These are phyloP conservation scores for Fusarium torreyae DNA, from an alignment of 2,329 filamentous ascomycete species.

Conservation along the genomic window DNA sequence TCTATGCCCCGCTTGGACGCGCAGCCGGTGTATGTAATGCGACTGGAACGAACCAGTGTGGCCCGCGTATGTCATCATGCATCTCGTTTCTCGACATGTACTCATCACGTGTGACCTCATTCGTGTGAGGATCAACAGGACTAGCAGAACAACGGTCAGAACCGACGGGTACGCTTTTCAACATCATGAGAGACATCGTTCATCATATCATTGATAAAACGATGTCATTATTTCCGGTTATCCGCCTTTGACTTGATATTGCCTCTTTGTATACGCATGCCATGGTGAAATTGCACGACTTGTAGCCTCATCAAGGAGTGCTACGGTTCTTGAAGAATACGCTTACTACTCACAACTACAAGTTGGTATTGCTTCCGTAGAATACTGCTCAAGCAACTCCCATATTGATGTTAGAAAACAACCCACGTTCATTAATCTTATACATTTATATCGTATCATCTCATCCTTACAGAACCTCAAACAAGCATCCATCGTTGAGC, in stretches of 20 bases:
- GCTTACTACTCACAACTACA: not conserved
- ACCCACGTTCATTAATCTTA: constrained; percentile 32
- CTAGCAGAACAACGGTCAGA: constrained; percentile 8
- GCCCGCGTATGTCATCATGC: constrained; percentile 40
- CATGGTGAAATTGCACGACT: no score
- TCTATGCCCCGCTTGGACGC: constrained; percentile 29
- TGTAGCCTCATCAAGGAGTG: no score
- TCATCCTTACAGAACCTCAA: constrained; percentile 16
- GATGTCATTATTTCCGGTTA: not conserved
- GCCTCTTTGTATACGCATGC: not conserved
- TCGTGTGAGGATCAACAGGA: constrained; percentile 7
- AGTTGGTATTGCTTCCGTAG: not conserved
- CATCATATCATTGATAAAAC: constrained; percentile 4
- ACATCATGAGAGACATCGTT: constrained; percentile 9
- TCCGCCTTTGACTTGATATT: not conserved
- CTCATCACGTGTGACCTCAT: constrained; percentile 35
- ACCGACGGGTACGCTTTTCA: constrained; percentile 1
- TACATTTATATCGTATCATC: constrained; percentile 47
- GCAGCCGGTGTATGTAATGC: constrained; percentile 38
- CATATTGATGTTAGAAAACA: not conserved
- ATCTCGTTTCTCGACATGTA: constrained; percentile 11
- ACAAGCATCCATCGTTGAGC: constrained; percentile 29
- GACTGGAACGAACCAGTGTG: constrained; percentile 39
- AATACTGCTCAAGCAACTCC: not conserved
- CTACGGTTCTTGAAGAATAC: no score